Conservation (phyloP, 257 asterid genomes). For the Rubia yunnanensis region DNA sequence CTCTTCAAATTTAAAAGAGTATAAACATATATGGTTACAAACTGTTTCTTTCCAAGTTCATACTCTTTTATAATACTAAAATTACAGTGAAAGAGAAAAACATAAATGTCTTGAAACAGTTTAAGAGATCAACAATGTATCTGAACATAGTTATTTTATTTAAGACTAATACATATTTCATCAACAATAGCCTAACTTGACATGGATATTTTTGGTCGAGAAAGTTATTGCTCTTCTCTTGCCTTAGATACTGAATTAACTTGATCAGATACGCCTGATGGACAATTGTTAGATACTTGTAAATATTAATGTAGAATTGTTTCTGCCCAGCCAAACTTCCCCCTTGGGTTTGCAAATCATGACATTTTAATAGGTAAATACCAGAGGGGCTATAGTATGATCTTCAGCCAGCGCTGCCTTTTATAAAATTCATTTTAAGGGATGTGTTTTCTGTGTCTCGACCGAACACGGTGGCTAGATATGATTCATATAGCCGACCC, state of each 20-base stretch:
- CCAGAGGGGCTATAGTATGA: neutral
- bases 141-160: neutral
- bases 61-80: neutral
- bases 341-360: neutral
- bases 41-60: neutral
- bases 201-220: neutral
- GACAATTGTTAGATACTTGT: neutral
- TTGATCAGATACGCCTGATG: neutral
- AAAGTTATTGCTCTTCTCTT: neutral
- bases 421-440: neutral
- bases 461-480: neutral
- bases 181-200: neutral
- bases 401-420: constrained; percentile 1
- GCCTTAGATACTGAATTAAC: neutral
- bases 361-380: neutral
- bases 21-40: neutral
- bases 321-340: neutral
- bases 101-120: neutral
- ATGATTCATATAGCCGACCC: neutral
- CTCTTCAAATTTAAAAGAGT: neutral
- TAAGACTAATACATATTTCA: neutral
- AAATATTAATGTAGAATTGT: neutral
- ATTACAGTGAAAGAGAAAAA: neutral
- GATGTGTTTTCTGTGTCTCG: neutral
- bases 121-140: neutral